These are phyloP conservation scores for Salmacisia buchloeana DNA, from an alignment of 1,284 basidiomycete genomes.

Conservation along the genomic window DNA sequence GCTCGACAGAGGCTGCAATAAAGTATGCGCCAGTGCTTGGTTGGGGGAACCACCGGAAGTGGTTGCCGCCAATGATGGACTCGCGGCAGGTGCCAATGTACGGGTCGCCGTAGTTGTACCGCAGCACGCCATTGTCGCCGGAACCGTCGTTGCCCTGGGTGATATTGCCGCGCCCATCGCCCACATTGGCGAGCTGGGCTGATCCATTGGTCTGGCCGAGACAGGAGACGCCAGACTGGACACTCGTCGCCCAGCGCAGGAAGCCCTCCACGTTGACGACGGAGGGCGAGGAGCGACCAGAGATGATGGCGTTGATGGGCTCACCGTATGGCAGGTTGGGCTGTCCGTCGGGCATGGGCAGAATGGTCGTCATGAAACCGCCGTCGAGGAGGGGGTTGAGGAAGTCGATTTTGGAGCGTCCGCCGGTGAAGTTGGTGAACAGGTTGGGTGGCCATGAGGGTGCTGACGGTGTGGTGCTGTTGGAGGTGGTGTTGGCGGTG, in stretches of 20 bases:
- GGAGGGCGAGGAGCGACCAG: slow-evolving; percentile 27
- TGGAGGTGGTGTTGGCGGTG: neutral
- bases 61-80: slow-evolving; percentile 78
- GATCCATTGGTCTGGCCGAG: slow-evolving; percentile 42
- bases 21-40: slow-evolving; percentile 73
- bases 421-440: neutral
- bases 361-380: slow-evolving; percentile 7
- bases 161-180: slow-evolving; percentile 29
- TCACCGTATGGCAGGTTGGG: slow-evolving; percentile 25
- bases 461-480: neutral
- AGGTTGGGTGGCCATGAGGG: neutral
- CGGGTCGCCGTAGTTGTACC: slow-evolving; percentile 40
- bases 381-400: neutral
- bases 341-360: slow-evolving; percentile 1
- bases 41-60: slow-evolving; percentile 85
- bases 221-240: slow-evolving; percentile 47
- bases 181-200: slow-evolving; percentile 37
- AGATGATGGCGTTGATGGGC: slow-evolving; percentile 47
- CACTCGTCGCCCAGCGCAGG: slow-evolving; percentile 41
- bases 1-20: slow-evolving; percentile 58
- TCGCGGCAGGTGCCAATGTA: slow-evolving; percentile 55
- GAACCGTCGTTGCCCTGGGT: slow-evolving; percentile 29
- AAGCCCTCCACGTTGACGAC: slow-evolving; percentile 44
- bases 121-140: slow-evolving; percentile 38
- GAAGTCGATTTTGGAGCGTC: neutral